Evolutionary conservation across 2,329 filamentous ascomycete genomes (phyloP).

Genomic region (Penicillium aurantiogriseum): DNA sequence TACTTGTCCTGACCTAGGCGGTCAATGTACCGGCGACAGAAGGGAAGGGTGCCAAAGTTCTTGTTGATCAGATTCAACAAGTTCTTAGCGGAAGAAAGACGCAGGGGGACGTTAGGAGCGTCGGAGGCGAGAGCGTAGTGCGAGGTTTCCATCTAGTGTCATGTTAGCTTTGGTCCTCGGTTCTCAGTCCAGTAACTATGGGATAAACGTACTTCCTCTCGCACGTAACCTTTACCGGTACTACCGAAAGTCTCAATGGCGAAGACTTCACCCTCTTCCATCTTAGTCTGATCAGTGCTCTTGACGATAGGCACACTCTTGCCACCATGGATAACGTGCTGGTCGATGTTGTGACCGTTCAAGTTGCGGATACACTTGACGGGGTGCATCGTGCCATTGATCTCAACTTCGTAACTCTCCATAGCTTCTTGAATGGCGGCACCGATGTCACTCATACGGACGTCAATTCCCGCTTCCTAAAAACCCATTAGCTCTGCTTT

Average conservation of each 20-base stretch:
- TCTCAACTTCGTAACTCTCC: slow-evolving; percentile 88
- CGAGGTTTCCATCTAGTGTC: slow-evolving; percentile 67
- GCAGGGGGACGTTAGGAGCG: slow-evolving; percentile 71
- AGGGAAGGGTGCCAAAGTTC: slow-evolving; percentile 91
- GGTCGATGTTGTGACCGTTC: slow-evolving; percentile 85
- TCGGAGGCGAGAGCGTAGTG: slow-evolving; percentile 79
- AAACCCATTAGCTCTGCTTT: slow-evolving; percentile 11
- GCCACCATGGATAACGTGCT: slow-evolving; percentile 82
- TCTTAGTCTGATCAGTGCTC: slow-evolving; percentile 82
- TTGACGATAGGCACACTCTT: slow-evolving; percentile 96
- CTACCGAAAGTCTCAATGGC: slow-evolving; percentile 96
- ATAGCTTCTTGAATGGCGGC: slow-evolving; percentile 83
- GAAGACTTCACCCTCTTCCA: slow-evolving; percentile 96
- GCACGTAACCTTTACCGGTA: slow-evolving; percentile 83
- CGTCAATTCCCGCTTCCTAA: slow-evolving; percentile 85
- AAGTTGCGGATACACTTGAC: slow-evolving; percentile 85
- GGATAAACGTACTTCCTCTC: slow-evolving; percentile 68
- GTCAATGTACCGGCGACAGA: slow-evolving; percentile 86
- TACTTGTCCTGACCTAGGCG: slow-evolving; percentile 94
- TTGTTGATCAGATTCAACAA: slow-evolving; percentile 88
- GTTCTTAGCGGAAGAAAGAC: slow-evolving; percentile 78
- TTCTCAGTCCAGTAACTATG: slow-evolving; percentile 5
- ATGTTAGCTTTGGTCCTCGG: slow-evolving; percentile 7
- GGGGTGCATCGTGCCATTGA: slow-evolving; percentile 73
- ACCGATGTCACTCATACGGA: slow-evolving; percentile 81